Evolutionary conservation across 805 yeast genomes (phyloP).

Genomic region (Candida ipomoeae): DNA sequence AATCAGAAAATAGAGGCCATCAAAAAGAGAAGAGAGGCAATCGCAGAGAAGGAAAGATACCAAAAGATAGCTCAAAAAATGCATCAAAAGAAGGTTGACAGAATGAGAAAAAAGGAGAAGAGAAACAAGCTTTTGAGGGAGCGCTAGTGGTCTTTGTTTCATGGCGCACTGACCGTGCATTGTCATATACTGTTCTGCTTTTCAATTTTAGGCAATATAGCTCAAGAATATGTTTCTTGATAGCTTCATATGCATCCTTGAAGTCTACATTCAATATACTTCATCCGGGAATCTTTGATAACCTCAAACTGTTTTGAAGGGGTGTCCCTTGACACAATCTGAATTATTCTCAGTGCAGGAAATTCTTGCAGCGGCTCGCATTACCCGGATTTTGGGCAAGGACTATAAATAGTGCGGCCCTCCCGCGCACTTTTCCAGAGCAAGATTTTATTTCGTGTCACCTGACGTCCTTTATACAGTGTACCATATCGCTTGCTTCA

Average conservation of each 20-base stretch:
- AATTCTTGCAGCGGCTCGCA: not conserved
- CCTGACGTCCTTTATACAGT: constrained; percentile 15
- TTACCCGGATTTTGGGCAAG: constrained; percentile 22
- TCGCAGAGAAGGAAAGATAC: constrained; percentile 86
- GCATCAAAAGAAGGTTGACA: constrained; percentile 89
- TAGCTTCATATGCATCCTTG: not conserved
- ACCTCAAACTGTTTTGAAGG: not conserved
- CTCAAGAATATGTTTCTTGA: not conserved
- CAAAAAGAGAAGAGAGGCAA: constrained; percentile 72
- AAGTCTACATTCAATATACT: not conserved
- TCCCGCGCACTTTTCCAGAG: constrained; percentile 11
- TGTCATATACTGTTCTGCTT: not conserved
- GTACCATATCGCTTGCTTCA: constrained; percentile 8
- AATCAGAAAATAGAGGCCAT: constrained; percentile 50
- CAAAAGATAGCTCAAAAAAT: constrained; percentile 77
- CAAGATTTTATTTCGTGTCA: constrained; percentile 13
- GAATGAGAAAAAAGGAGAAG: constrained; percentile 88
- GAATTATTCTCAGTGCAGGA: not conserved
- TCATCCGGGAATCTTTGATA: not conserved
- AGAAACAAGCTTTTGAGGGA: constrained; percentile 90
- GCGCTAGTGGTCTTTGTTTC: constrained; percentile 43
- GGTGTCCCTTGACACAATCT: not conserved
- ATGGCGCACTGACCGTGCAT: not conserved
- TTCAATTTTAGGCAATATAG: not conserved
- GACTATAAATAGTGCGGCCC: constrained; percentile 23